Percentiles rank a stretch among this genome's conserved stretches.
These are phyloP conservation scores for Nothophoma quercina DNA, from an alignment of 2,329 filamentous ascomycete genomes.

Conservation along the genomic window DNA sequence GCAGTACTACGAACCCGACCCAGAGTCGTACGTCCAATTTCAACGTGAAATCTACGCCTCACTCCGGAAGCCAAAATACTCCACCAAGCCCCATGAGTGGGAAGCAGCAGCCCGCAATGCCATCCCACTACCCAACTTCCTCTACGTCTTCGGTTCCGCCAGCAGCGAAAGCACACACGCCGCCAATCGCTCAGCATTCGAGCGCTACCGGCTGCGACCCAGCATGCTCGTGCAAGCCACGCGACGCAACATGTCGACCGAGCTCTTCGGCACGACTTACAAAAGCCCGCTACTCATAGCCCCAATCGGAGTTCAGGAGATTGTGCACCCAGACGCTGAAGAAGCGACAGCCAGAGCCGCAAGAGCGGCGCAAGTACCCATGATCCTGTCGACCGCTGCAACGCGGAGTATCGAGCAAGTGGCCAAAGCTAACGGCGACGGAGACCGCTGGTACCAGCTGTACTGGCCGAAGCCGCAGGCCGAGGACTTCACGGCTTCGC, in stretches of 20 bases:
- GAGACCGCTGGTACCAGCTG: constrained; percentile 74
- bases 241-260: constrained; percentile 37
- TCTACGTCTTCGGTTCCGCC: constrained; percentile 51
- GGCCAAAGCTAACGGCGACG: constrained; percentile 63
- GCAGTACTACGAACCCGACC: constrained; percentile 45
- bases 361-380: constrained; percentile 67
- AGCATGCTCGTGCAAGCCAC: constrained; percentile 53
- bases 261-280: constrained; percentile 54
- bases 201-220: constrained; percentile 49
- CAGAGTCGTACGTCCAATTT: constrained; percentile 41
- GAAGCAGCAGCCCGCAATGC: constrained; percentile 44
- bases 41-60: constrained; percentile 50
- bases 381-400: constrained; percentile 71
- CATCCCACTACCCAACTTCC: constrained; percentile 49
- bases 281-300: constrained; percentile 67
- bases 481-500: constrained; percentile 69
- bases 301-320: constrained; percentile 73
- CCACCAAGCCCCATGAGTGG: constrained; percentile 52
- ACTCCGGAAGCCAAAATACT: constrained; percentile 49
- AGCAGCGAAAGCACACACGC: constrained; percentile 46
- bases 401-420: constrained; percentile 72
- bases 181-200: constrained; percentile 50
- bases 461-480: constrained; percentile 74
- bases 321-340: constrained; percentile 72
- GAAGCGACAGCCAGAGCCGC: constrained; percentile 70